phyloP scores from a whole-genome alignment of 129 eudicot species.

The Oenanthe sinensis region DNA sequence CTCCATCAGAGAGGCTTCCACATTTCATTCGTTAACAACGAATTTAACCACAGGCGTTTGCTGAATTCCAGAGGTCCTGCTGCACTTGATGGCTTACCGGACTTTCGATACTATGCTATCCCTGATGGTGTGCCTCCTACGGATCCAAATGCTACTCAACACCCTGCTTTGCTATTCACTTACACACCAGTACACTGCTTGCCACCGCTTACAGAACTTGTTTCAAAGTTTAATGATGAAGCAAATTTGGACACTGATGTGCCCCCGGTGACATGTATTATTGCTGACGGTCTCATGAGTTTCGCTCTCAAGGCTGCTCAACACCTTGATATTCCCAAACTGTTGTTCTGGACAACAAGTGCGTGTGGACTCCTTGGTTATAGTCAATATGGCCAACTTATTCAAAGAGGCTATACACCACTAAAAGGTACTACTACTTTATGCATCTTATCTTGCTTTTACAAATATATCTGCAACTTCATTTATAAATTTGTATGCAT shows the following conservation, averaged over 20 bases:
- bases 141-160: slow-evolving; percentile 48
- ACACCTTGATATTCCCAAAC: slow-evolving; percentile 47
- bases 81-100: slow-evolving; percentile 39
- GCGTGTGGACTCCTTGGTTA: slow-evolving; percentile 55
- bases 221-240: slow-evolving; percentile 21
- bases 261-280: slow-evolving; percentile 60
- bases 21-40: slow-evolving; percentile 48
- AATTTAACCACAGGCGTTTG: slow-evolving; percentile 48
- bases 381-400: slow-evolving; percentile 25
- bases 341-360: slow-evolving; percentile 52
- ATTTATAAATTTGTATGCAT: neutral
- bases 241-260: slow-evolving; percentile 2
- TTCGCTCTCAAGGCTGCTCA: slow-evolving; percentile 58
- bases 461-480: neutral
- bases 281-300: slow-evolving; percentile 60
- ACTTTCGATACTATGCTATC: slow-evolving; percentile 41
- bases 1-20: slow-evolving; percentile 50
- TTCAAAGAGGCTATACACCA: slow-evolving; percentile 41
- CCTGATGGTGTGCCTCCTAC: slow-evolving; percentile 50
- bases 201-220: slow-evolving; percentile 33
- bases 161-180: slow-evolving; percentile 27
- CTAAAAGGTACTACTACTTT: slow-evolving; percentile 38
- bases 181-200: slow-evolving; percentile 28
- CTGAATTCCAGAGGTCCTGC: slow-evolving; percentile 36
- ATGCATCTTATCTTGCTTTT: neutral